These are phyloP conservation scores for Ochetophila trinervis DNA, from an alignment of 306 rosid genomes.

Conservation along the genomic window DNA sequence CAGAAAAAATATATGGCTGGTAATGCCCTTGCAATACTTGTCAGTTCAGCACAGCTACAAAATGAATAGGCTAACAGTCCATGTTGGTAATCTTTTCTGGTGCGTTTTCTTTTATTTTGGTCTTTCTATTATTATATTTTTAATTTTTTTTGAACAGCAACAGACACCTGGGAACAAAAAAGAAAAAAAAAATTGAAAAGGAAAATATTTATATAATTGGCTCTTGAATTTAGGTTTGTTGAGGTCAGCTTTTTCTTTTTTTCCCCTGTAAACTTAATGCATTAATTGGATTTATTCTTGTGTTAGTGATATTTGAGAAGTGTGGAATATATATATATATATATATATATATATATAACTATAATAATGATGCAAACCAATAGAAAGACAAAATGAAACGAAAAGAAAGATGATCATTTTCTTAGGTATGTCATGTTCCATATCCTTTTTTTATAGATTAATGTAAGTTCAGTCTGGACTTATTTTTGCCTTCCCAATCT, in stretches of 20 bases:
- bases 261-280: conserved; percentile 40
- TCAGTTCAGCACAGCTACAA: conserved; percentile 44
- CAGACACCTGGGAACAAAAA: conserved; percentile 32
- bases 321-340: conserved; percentile 50
- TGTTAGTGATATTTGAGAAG: conserved; percentile 58
- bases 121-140: conserved; percentile 20
- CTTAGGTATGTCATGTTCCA: conserved; percentile 42
- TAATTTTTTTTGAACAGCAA: conserved; percentile 15
- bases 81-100: conserved; percentile 67
- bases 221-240: conserved; percentile 65
- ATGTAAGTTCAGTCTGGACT: neutral
- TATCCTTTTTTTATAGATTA: conserved; percentile 28
- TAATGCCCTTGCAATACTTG: conserved; percentile 31
- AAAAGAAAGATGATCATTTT: conserved; percentile 27
- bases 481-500: too few relatives aligned
- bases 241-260: conserved; percentile 42
- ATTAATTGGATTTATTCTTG: conserved; percentile 99
- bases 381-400: conserved; percentile 36
- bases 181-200: conserved; percentile 24
- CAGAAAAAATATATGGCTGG: conserved; percentile 35
- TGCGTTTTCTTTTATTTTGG: conserved; percentile 36
- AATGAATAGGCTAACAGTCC: conserved; percentile 52
- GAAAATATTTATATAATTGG: conserved; percentile 43
- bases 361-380: conserved; percentile 39
- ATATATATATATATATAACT: conserved; percentile 28